A percentile compares a stretch with the other conserved stretches of the same genome.
phyloP scores from a whole-genome alignment of 208 protist species.

The Trypanosoma theileri region DNA sequence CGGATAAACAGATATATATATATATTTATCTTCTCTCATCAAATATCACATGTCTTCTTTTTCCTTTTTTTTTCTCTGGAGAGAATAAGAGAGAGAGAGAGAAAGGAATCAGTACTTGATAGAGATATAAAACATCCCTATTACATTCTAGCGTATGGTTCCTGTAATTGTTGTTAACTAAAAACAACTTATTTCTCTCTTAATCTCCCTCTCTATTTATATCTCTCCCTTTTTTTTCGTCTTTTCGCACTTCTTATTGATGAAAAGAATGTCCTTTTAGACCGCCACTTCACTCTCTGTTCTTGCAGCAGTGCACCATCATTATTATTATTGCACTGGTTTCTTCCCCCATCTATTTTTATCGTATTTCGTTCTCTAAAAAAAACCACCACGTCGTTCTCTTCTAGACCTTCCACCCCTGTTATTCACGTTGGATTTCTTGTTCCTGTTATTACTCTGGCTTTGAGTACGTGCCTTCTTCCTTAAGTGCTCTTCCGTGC shows the following conservation, averaged over 20 bases:
- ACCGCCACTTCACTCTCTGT: not conserved
- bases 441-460: not conserved
- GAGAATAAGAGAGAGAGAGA: no score
- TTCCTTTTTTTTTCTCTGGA: no score
- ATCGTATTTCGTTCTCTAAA: conserved; percentile 15
- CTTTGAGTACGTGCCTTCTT: conserved; percentile 17
- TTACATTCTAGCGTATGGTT: no score
- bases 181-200: no score
- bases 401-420: conserved; percentile 13
- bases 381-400: conserved; percentile 21
- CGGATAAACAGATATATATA: conserved; percentile 8
- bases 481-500: conserved; percentile 3
- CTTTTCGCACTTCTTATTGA: no score
- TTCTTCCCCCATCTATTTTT: conserved; percentile 6
- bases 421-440: conserved; percentile 4
- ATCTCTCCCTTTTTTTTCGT: not conserved
- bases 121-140: no score
- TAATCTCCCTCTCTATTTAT: not conserved
- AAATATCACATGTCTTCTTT: not conserved
- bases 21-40: not conserved
- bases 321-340: conserved; percentile 22
- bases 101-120: no score
- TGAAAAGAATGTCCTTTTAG: no score
- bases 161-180: no score
- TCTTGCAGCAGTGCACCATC: not conserved